These are phyloP conservation scores for Globisporangium paddicum DNA, from an alignment of 352 stramenopile species.

Conservation along the genomic window DNA sequence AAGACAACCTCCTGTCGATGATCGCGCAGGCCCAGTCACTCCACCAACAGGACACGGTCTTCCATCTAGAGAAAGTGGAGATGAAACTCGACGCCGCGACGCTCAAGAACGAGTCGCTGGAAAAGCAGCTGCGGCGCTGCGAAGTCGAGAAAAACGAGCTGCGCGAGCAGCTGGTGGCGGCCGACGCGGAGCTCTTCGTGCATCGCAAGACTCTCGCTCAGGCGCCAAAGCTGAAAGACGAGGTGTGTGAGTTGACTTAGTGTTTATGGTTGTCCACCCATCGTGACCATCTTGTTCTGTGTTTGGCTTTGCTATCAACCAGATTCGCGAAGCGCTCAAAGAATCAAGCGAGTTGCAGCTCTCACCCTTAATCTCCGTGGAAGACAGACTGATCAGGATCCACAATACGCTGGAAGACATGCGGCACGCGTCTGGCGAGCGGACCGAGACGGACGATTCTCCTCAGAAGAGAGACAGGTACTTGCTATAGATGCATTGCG, in stretches of 20 bases:
- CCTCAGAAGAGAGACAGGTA: conserved; percentile 46
- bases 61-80: conserved; percentile 25
- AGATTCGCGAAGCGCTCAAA: conserved; percentile 34
- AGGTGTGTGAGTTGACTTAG: not conserved
- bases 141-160: conserved; percentile 29
- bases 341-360: conserved; percentile 24
- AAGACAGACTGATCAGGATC: conserved; percentile 50
- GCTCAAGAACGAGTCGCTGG: conserved; percentile 25
- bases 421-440: conserved; percentile 33
- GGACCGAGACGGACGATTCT: conserved; percentile 51
- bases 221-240: not conserved
- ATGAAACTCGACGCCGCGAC: conserved; percentile 14
- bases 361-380: conserved; percentile 37
- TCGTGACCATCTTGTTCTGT: not conserved
- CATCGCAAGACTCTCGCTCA: conserved; percentile 15
- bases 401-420: conserved; percentile 64
- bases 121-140: conserved; percentile 20
- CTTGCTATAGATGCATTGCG: conserved; percentile 13
- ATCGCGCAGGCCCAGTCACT: conserved; percentile 23
- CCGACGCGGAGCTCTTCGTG: conserved; percentile 42
- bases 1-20: conserved; percentile 29
- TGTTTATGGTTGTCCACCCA: not conserved
- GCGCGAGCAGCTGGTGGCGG: conserved; percentile 37
- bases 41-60: conserved; percentile 22
- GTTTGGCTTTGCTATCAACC: not conserved